phyloP scores from a whole-genome alignment of 495 filamentous ascomycete genomes.

The Trichoderma asperelloides region DNA sequence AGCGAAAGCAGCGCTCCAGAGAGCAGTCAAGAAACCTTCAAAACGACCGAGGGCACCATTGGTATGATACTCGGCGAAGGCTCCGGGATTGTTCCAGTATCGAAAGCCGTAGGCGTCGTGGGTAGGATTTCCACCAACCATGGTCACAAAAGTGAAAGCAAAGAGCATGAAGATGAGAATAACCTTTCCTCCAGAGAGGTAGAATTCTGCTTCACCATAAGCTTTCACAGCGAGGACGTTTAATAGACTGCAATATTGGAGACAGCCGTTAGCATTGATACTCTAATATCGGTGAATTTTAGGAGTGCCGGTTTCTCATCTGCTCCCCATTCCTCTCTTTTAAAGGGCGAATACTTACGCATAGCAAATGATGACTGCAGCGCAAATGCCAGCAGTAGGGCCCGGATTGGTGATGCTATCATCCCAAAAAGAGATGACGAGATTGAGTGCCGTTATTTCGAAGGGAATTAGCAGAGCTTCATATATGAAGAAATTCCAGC shows the following conservation, averaged over 20 bases:
- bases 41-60: slow-evolving; percentile 42
- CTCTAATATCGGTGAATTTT: not conserved
- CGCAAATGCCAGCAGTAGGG: slow-evolving; percentile 40
- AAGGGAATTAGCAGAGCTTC: slow-evolving; percentile 44
- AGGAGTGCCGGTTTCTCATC: not conserved
- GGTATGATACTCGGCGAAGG: slow-evolving; percentile 51
- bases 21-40: slow-evolving; percentile 34
- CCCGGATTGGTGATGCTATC: slow-evolving; percentile 42
- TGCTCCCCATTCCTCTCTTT: not conserved
- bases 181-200: slow-evolving; percentile 39
- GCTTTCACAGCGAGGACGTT: slow-evolving; percentile 36
- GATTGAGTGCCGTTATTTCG: slow-evolving; percentile 42
- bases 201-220: slow-evolving; percentile 43
- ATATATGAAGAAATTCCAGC: slow-evolving; percentile 56
- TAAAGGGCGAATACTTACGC: slow-evolving; percentile 27
- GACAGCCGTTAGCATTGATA: slow-evolving; percentile 10
- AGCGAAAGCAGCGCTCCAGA: slow-evolving; percentile 27
- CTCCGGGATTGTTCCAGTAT: slow-evolving; percentile 60
- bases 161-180: slow-evolving; percentile 37
- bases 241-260: slow-evolving; percentile 25
- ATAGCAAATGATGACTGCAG: slow-evolving; percentile 48
- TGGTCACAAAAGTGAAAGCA: slow-evolving; percentile 40
- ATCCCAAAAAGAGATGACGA: slow-evolving; percentile 52
- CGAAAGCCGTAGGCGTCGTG: slow-evolving; percentile 39
- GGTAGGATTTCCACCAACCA: slow-evolving; percentile 39